Base-by-base conservation (phyloP, 176 grass and related monocot species). In the Chrysopogon serrulatus region DNA sequence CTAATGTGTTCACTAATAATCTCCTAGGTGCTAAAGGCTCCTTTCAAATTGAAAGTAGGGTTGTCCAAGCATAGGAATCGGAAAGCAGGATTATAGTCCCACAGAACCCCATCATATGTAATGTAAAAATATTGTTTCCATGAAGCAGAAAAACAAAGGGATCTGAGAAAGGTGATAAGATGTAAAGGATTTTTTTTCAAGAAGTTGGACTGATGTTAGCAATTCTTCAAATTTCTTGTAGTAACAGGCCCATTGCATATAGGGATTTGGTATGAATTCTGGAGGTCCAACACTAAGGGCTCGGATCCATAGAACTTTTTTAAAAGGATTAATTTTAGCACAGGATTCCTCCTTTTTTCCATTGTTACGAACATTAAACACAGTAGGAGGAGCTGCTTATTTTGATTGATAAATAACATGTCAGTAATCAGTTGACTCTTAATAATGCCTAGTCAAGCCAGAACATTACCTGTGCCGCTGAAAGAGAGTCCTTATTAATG, bases 401-500 rank as follows among this genome's bases (percentile, higher is more conserved):
- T 68, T 68, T 6, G 21, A n/a, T 21, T 34, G 17, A 18, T 65
- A 65, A 34, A 65, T 17, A 8, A 65, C 34, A 36, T 19, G 19
- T 2, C 4, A 70, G 1, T 26, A 3, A 42, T n/a, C 21, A 26
- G 36, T 42, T 26, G 13, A 41, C 34, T 15, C 4, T 0, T 18
- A 44, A 44, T 42, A 43, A 62, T 15, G 26, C 59, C 5, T 41
- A 44, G 5, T 67, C 1, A 59, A n/a, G 43, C 36, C 12, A 45
- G 21, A 56, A 2, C 5, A 56, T 85, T 89, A 85, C 87, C 82
- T 89, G 82, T 5, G 87, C 87, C 48, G 18, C 51, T 0, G 63
- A 69, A 64, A 89, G 77, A 9, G 71, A 71, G 49, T 85, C 51
- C 40, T 76, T 41, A 51, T 78, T 85, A 80, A 85, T 76, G 48